Base-by-base conservation (phyloP, 1,284 basidiomycete species). In the Microstroma glucosiphilum region DNA sequence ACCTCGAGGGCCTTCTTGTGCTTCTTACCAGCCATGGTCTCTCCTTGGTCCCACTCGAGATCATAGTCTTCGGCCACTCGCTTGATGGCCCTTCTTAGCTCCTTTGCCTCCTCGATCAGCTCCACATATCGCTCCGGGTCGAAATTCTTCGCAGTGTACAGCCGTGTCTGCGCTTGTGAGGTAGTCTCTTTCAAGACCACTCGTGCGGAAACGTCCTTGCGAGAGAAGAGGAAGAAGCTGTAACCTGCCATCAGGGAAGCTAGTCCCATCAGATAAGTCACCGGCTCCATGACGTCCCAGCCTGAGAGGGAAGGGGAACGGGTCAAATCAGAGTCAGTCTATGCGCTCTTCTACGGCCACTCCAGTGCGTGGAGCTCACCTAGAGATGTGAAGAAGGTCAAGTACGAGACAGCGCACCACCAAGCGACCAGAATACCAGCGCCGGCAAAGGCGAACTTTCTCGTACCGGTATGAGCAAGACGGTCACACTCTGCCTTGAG, bases 151-250 rank as follows among this genome's bases (percentile, higher is more conserved):
- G 70, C 63, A 40, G 67, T 64, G 62, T 75, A 75, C 37, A 73
- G 69, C 57, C 60, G 64, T 59, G 70, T 68, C 60, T 75, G 73
- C 13, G 71, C 61, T 40, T 67, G 57, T 19, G 71, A 70, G 1
- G 72, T 73, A 43, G 71, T 71, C 65, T 75, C 73, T 58, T 67
- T 73, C 40, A 75, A 67, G 23, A 75, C 73, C 11, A 72, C 69
- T 23, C 73, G 68, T 37, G 73, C 73, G 37, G 66, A 68, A 0
- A 75, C 72, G 57, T 75, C 73, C 17, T 72, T 66, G 48, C 73
- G 71, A 59, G 73, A 70, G 23, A 70, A 63, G 53, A 75, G 67
- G 67, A 75, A 72, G 69, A 71, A 75, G 30, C 67, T 61, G 46
- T 73, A 75, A 58, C 72, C 72, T 19, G 66, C 69, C 66, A 73